A percentile compares a stretch with the other conserved stretches of the same genome.
These are phyloP conservation scores for Yarrowia deformans DNA, from an alignment of 805 yeast species.

Conservation along the genomic window DNA sequence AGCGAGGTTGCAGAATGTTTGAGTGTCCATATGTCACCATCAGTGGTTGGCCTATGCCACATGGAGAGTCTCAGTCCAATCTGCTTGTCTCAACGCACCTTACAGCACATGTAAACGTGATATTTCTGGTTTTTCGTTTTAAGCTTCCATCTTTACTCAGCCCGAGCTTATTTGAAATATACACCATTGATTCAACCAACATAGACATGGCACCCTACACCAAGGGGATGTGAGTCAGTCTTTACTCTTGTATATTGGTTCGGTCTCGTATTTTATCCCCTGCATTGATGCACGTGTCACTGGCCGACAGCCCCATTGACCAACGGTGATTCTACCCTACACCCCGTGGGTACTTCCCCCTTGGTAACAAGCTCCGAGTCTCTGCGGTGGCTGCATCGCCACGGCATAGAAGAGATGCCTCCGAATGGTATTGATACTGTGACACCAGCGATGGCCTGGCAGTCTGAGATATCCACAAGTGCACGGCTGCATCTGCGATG, in stretches of 20 bases:
- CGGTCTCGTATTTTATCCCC: not conserved
- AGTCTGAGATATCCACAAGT: too few relatives aligned
- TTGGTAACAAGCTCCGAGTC: not conserved
- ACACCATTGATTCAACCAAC: not conserved
- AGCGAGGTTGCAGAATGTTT: not conserved
- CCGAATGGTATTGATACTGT: not conserved
- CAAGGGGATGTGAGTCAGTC: not conserved
- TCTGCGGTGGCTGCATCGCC: constrained; percentile 2
- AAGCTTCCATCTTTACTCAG: constrained; percentile 1
- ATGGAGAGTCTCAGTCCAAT: too few relatives aligned
- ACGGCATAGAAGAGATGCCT: not conserved
- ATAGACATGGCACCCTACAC: not conserved
- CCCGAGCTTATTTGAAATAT: constrained; percentile 11
- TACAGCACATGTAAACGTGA: too few relatives aligned
- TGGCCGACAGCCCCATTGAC: too few relatives aligned
- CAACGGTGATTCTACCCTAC: not conserved
- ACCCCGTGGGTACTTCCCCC: not conserved
- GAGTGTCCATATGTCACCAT: not conserved
- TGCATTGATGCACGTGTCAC: not conserved
- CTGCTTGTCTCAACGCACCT: too few relatives aligned
- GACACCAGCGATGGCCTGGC: too few relatives aligned
- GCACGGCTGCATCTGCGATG: too few relatives aligned
- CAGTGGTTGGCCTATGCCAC: too few relatives aligned
- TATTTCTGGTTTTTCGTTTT: not conserved
- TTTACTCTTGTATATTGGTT: not conserved